These are phyloP conservation scores for Aspergillus felis DNA, from an alignment of 2,329 filamentous ascomycete genomes.

Conservation along the genomic window DNA sequence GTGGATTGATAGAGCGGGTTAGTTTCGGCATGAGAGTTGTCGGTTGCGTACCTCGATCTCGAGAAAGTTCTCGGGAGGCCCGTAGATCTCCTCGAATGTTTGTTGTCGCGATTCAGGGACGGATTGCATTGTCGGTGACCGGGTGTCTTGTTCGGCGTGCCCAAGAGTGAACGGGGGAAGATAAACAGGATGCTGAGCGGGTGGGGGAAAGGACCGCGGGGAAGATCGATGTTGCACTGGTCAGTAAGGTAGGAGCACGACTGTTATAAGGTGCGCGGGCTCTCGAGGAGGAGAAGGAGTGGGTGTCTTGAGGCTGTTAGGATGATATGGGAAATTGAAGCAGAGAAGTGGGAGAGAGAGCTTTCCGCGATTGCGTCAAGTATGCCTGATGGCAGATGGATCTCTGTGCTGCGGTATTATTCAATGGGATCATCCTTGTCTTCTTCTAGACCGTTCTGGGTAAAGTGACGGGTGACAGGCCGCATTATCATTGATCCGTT, in stretches of 20 bases:
- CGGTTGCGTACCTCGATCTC: conserved; percentile 76
- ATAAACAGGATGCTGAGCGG: background rate
- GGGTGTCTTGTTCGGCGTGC: background rate
- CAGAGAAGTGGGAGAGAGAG: background rate
- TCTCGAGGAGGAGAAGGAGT: no score
- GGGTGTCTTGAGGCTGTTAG: background rate
- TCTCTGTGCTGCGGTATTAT: background rate
- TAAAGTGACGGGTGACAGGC: background rate
- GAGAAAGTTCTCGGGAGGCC: conserved; percentile 95
- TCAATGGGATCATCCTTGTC: background rate
- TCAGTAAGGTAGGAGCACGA: background rate
- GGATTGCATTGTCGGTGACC: conserved; percentile 52
- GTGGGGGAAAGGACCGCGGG: conserved; percentile 7
- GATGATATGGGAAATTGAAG: background rate
- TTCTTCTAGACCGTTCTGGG: background rate
- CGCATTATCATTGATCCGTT: background rate
- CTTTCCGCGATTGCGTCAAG: background rate
- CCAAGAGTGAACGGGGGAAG: background rate
- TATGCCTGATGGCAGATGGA: background rate
- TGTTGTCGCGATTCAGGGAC: conserved; percentile 73
- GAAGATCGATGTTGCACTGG: conserved; percentile 2
- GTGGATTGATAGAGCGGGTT: background rate
- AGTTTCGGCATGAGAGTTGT: conserved; percentile 3
- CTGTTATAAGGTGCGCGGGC: background rate
- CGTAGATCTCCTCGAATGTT: conserved; percentile 98